Evolutionary conservation across 2,329 filamentous ascomycete species (phyloP), one percentile per base, ranked within the genome.

Genomic region (Ramularia collo-cygni): DNA sequence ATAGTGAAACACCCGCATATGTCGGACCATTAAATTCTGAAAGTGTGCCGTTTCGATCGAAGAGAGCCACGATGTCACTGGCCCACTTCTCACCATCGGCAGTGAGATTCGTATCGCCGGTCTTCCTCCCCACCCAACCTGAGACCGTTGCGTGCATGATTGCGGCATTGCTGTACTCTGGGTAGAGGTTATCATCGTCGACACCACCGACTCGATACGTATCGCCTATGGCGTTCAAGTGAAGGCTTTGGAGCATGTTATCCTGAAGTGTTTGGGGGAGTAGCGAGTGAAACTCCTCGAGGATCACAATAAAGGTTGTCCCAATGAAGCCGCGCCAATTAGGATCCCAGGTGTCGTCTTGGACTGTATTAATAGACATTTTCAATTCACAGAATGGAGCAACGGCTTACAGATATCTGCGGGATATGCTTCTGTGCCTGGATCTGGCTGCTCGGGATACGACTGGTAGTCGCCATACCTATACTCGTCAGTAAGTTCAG

Each of bases 291-390:
- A 75, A 81, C 46, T 81, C 76, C 52, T 81, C 77, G 15, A 78
- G 63, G 17, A 71, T 71, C 28, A 80, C 61, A 17, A 81, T 70
- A 10, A 81, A 66, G 0, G 74, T 70, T 0, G 75, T 78, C 9
- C 75, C 75, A 24, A 81, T 66, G 41, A 81, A 81, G 1, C 76
- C 77, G 35, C 77, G 65, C 77, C 77, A 81, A 45, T 81, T 81
- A 2, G 76, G 21, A 24, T 32, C 29, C 29, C 4, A 32, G n/a
- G 29, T 32, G 8, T 32, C 14, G 14, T 14, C 7, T 8, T n/a
- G n/a, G n/a, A n/a, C n/a, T n/a, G n/a, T n/a, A n/a, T n/a, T n/a
- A n/a, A n/a, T n/a, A n/a, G 5, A n/a, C 15, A 8, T 18, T 6
- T 9, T 32, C 29, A 32, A 18, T 18, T 9, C 5, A 5, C 5